These are phyloP conservation scores for Eucalyptus rudis DNA, from an alignment of 345 rosid genomes.

Conservation along the genomic window DNA sequence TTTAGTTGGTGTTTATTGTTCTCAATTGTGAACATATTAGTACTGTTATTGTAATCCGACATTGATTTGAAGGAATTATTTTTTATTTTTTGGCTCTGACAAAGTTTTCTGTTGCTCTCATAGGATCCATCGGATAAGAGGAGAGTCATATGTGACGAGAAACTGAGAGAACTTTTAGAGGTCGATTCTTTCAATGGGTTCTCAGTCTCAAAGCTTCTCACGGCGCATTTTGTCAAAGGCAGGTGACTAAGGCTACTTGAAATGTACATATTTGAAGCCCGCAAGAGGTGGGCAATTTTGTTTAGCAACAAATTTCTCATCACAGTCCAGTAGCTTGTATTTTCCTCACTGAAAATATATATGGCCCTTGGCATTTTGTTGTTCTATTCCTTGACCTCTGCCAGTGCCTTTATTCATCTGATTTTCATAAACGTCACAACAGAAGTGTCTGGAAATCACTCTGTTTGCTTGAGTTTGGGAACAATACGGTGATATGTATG, in stretches of 20 bases:
- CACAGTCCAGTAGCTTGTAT: neutral
- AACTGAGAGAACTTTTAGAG: slow-evolving; percentile 53
- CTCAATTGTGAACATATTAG: neutral
- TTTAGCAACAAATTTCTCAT: slow-evolving; percentile 14
- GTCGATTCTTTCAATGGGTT: slow-evolving; percentile 35
- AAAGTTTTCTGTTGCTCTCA: neutral
- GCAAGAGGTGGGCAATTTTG: slow-evolving; percentile 23
- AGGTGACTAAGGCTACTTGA: slow-evolving; percentile 15
- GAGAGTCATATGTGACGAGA: slow-evolving; percentile 41
- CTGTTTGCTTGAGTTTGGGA: neutral
- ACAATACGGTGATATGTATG: neutral
- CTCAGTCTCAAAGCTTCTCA: slow-evolving; percentile 32
- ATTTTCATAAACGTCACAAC: neutral
- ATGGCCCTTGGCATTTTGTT: neutral
- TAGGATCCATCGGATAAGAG: slow-evolving; percentile 50
- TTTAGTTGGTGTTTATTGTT: neutral
- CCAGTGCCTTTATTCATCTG: neutral
- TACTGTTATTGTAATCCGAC: neutral
- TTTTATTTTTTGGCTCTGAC: neutral
- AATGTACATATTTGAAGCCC: slow-evolving; percentile 3
- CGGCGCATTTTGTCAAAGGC: slow-evolving; percentile 37
- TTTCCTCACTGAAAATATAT: neutral
- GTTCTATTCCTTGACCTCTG: neutral
- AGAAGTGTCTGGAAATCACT: neutral
- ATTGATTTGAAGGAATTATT: neutral